phyloP scores from a whole-genome alignment of 306 rosid species.

The Pueraria montana region DNA sequence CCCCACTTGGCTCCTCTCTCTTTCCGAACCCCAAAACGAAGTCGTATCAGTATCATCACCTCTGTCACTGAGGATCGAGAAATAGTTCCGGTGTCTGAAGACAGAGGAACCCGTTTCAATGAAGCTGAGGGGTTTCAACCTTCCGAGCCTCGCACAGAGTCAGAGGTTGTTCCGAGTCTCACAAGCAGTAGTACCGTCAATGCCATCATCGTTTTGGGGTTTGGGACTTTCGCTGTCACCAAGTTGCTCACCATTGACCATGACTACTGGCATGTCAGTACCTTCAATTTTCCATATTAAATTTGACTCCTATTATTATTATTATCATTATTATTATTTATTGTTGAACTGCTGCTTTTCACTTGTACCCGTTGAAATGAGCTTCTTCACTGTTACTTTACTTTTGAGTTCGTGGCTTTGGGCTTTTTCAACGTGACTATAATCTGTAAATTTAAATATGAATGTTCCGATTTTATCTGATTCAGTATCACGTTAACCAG shows the following conservation, averaged over 20 bases:
- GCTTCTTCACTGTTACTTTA: too few relatives aligned
- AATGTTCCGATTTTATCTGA: too few relatives aligned
- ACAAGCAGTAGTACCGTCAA: slow-evolving; percentile 69
- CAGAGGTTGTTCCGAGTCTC: slow-evolving; percentile 49
- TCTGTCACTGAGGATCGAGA: slow-evolving; percentile 71
- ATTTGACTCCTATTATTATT: neutral
- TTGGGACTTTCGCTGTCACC: slow-evolving; percentile 85
- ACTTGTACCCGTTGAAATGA: neutral
- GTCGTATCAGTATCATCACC: slow-evolving; percentile 48
- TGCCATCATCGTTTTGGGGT: slow-evolving; percentile 82
- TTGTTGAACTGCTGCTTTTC: neutral
- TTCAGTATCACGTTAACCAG: too few relatives aligned
- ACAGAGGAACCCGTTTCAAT: slow-evolving; percentile 49
- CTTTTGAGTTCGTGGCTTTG: too few relatives aligned
- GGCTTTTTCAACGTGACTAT: too few relatives aligned
- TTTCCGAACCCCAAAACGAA: slow-evolving; percentile 53
- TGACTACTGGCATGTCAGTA: slow-evolving; percentile 93
- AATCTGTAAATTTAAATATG: too few relatives aligned
- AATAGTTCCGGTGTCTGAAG: slow-evolving; percentile 54
- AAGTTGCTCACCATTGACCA: slow-evolving; percentile 89
- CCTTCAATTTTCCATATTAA: slow-evolving; percentile 17
- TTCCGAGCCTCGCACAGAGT: slow-evolving; percentile 41
- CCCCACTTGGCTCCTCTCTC: slow-evolving; percentile 40
- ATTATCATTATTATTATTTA: neutral
- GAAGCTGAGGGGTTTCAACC: slow-evolving; percentile 51